These are phyloP conservation scores for Rehmannia glutinosa DNA, from an alignment of 257 asterid species.

Conservation along the genomic window DNA sequence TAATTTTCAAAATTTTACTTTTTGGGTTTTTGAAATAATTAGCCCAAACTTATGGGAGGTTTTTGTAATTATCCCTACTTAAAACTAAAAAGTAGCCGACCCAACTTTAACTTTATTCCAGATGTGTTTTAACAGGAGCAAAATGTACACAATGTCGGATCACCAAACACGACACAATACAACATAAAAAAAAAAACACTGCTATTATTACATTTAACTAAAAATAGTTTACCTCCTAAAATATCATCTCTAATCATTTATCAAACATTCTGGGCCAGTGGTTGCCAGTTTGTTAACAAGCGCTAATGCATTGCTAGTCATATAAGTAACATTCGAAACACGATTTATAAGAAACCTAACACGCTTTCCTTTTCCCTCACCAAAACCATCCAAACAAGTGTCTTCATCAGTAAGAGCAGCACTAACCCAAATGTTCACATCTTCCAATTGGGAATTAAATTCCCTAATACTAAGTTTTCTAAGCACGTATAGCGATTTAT, in stretches of 20 bases:
- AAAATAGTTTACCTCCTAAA: neutral
- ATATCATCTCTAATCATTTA: neutral
- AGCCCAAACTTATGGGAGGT: too few species aligned
- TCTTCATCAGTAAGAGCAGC: constrained; percentile 69
- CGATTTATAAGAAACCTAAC: constrained; percentile 23
- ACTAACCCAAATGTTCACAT: constrained; percentile 68
- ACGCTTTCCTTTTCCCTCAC: constrained; percentile 23
- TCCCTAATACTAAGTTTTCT: constrained; percentile 32
- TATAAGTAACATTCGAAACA: constrained; percentile 33
- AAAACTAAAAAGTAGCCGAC: too few species aligned
- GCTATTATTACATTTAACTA: neutral
- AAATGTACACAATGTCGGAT: neutral
- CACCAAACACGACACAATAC: neutral
- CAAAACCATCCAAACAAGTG: constrained; percentile 62
- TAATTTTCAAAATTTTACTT: too few species aligned
- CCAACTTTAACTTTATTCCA: neutral
- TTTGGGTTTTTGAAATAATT: too few species aligned
- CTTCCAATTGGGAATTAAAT: constrained; percentile 49
- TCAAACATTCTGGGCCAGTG: constrained; percentile 39
- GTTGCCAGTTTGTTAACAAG: constrained; percentile 60
- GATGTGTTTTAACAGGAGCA: neutral
- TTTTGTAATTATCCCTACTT: too few species aligned
- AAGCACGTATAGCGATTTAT: constrained; percentile 47
- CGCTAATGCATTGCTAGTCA: constrained; percentile 78
- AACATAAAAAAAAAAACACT: neutral